phyloP scores from a whole-genome alignment of 305 asterid species.

The Fraxinus greggii region DNA sequence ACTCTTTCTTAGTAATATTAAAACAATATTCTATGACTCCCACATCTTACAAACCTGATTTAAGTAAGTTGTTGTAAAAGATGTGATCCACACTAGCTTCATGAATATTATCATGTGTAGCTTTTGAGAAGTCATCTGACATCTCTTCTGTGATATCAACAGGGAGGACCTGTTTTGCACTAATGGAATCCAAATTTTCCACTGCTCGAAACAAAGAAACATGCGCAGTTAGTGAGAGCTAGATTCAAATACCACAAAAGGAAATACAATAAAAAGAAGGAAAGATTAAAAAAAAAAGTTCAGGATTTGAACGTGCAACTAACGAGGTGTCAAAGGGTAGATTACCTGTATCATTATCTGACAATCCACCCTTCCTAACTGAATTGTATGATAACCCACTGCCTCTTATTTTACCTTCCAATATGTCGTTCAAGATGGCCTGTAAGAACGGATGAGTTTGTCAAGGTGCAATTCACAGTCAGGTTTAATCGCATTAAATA shows the following conservation, averaged over 20 bases:
- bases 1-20: neutral
- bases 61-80: constrained; percentile 28
- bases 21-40: constrained; percentile 16
- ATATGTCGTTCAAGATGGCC: constrained; percentile 65
- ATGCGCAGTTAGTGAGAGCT: neutral
- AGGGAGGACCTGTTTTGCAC: constrained; percentile 41
- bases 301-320: neutral
- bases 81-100: constrained; percentile 35
- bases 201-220: neutral
- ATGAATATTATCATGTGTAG: constrained; percentile 22
- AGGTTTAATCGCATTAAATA: neutral
- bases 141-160: constrained; percentile 36
- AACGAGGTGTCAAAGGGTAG: constrained; percentile 8
- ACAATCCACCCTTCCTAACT: constrained; percentile 49
- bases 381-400: constrained; percentile 66
- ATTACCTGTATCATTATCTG: constrained; percentile 62
- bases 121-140: constrained; percentile 31
- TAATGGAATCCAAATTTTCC: constrained; percentile 42
- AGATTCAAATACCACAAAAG: neutral
- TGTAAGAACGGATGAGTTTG: constrained; percentile 25
- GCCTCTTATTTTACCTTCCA: constrained; percentile 65
- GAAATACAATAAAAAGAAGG: neutral
- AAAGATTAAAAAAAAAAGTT: neutral
- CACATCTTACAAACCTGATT: constrained; percentile 33
- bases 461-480: neutral